Conservation (phyloP, 805 yeast species). For the Yarrowia sp. region DNA sequence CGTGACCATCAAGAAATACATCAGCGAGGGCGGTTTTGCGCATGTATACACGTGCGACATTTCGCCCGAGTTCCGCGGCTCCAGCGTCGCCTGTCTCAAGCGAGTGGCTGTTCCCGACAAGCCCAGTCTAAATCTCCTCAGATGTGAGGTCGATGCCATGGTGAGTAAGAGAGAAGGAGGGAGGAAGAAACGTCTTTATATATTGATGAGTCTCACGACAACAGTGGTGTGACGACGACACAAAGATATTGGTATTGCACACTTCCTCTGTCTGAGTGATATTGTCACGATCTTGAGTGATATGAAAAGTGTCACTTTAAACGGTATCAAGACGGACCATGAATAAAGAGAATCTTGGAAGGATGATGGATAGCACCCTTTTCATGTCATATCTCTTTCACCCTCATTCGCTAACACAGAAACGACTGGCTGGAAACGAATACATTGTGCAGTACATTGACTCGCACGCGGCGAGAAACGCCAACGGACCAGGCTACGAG, state of each 20-base stretch:
- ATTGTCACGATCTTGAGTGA: too few species aligned
- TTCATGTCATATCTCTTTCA: neutral
- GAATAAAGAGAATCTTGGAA: too few species aligned
- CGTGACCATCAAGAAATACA: constrained; percentile 69
- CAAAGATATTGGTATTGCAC: too few species aligned
- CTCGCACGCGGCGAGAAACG: constrained; percentile 86
- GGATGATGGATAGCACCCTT: too few species aligned
- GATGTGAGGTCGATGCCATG: constrained; percentile 99
- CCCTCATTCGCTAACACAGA: constrained; percentile 45
- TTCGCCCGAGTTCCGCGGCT: constrained; percentile 64
- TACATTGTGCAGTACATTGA: constrained; percentile 91
- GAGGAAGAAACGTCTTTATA: too few species aligned
- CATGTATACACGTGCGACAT: constrained; percentile 85
- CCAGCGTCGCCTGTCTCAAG: constrained; percentile 77
- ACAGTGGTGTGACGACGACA: too few species aligned
- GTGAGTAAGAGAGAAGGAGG: constrained; percentile 11
- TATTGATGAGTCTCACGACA: too few species aligned
- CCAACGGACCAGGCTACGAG: constrained; percentile 64
- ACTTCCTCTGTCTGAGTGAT: too few species aligned
- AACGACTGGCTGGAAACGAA: constrained; percentile 76
- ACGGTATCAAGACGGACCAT: too few species aligned
- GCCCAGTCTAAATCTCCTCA: constrained; percentile 73
- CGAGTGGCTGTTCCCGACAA: constrained; percentile 96
- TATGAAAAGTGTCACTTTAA: too few species aligned
- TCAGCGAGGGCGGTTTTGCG: constrained; percentile 93